Percentiles rank a stretch among this genome's conserved stretches.
These are phyloP conservation scores for Fusarium paranaense DNA, from an alignment of 2,329 filamentous ascomycete species.

Conservation along the genomic window DNA sequence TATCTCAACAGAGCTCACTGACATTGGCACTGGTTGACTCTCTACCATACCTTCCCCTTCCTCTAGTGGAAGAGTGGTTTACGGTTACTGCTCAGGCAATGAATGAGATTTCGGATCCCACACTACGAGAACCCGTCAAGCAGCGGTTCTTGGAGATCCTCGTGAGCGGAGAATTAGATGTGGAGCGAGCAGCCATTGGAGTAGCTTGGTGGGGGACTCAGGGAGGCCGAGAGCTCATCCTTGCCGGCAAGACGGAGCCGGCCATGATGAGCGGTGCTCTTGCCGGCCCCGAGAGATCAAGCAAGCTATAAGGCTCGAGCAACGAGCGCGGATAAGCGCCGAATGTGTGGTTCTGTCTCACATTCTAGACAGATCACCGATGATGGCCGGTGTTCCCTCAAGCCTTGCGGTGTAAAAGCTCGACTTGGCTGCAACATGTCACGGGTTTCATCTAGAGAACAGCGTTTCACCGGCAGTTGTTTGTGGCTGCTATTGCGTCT, in stretches of 20 bases:
- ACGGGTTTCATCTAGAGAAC: conserved; percentile 7
- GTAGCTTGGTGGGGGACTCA: conserved; percentile 86
- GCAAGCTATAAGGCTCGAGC: conserved; percentile 50
- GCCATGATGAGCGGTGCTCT: conserved; percentile 69
- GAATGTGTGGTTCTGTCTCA: not conserved
- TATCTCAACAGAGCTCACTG: conserved; percentile 85
- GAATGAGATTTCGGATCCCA: conserved; percentile 70
- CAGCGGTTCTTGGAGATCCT: conserved; percentile 84
- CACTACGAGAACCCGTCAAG: conserved; percentile 73
- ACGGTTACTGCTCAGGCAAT: conserved; percentile 76
- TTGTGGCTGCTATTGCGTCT: conserved; percentile 2
- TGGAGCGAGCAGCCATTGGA: conserved; percentile 81
- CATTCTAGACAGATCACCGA: not conserved
- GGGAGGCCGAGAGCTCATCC: conserved; percentile 65
- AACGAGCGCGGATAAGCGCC: not conserved
- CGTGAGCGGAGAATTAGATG: conserved; percentile 86
- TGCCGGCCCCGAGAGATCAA: conserved; percentile 47
- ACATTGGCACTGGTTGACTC: conserved; percentile 83
- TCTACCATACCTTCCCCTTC: conserved; percentile 77
- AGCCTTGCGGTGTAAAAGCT: not conserved
- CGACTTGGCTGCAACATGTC: not conserved
- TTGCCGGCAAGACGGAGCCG: conserved; percentile 44
- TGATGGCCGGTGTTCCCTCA: not conserved
- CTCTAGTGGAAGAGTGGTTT: conserved; percentile 83
- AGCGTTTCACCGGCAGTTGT: conserved; percentile 12